Base-by-base conservation (phyloP, 2,329 filamentous ascomycete species). In the Plectosphaerella sp. region DNA sequence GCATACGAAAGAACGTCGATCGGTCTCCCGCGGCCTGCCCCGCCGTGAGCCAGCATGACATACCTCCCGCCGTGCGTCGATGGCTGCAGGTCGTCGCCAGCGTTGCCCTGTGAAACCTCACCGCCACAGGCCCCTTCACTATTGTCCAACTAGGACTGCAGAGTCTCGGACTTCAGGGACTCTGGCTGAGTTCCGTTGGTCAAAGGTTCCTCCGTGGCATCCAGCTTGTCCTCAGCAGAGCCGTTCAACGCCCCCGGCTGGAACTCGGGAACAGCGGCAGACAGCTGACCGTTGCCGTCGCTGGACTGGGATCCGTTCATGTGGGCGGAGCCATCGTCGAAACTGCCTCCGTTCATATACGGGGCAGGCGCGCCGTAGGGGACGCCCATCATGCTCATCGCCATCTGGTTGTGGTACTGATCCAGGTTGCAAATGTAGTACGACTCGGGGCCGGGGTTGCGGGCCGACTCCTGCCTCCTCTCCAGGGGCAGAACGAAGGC, bases 401-500 rank as follows among this genome's bases (percentile, higher is more conserved):
- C 57, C 12, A 54, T 58, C 16, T 57, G 54, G 28, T 33, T 33
- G 28, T 33, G 28, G 28, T 33, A 33, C 25, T 53, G 61, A 53
- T 61, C 59, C 39, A 55, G 48, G 45, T 59, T 58, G 53, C 60
- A 61, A 45, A 65, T 63, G 49, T 62, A 64, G 54, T 63, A 68
- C 41, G 68, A 73, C 43, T 67, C 65, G 28, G 80, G 80, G 4
- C 91, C 91, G 16, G 87, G 80, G 61, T 88, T 88, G 64, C 87
- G 89, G 39, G 89, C 89, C 18, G 82, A 78, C 42, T 84, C 77
- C 59, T 91, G 84, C 56, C 93, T 86, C 56, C 90, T 82, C 12
- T 85, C 79, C 63, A 85, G 77, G 2, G 82, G 80, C 53, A 95
- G 71, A 18, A 97, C 81, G 77, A 90, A 97, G 58, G 86, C 83